A percentile compares a stretch with the other conserved stretches of the same genome.
Evolutionary conservation across 331 rosid species (phyloP).

Genomic region (Saraca asoca): DNA sequence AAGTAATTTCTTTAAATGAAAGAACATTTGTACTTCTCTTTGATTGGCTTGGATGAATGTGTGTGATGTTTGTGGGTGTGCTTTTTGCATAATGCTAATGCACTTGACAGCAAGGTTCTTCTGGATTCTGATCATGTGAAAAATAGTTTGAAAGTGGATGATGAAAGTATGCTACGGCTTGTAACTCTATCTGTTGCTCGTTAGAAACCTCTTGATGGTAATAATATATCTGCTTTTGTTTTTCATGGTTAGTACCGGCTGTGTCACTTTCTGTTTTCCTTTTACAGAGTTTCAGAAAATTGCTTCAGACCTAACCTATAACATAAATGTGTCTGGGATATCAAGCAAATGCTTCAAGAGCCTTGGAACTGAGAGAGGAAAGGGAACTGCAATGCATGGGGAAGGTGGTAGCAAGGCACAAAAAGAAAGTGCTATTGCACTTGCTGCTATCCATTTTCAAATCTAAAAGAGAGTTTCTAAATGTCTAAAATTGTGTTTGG

Average conservation of each 20-base stretch:
- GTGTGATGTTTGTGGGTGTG: constrained; percentile 28
- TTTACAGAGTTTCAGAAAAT: constrained; percentile 66
- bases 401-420: constrained; percentile 99
- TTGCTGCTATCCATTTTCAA: constrained; percentile 78
- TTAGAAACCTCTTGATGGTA: constrained; percentile 17
- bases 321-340: constrained; percentile 87
- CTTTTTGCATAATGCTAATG: constrained; percentile 81
- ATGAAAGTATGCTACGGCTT: constrained; percentile 65
- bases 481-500: no score
- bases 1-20: constrained; percentile 47
- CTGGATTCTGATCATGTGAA: constrained; percentile 91
- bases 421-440: constrained; percentile 94
- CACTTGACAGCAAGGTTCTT: constrained; percentile 76
- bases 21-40: constrained; percentile 30
- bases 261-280: constrained; percentile 29
- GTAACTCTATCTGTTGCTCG: constrained; percentile 31
- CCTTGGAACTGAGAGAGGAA: constrained; percentile 95
- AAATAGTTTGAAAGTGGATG: constrained; percentile 70
- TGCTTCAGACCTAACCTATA: constrained; percentile 71
- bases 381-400: constrained; percentile 85
- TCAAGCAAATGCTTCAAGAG: constrained; percentile 90
- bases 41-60: constrained; percentile 18
- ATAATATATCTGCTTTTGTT: constrained; percentile 8
- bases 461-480: no score
- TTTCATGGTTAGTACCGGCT: constrained; percentile 22